A percentile compares a stretch with the other conserved stretches of the same genome.
Conservation (phyloP, 306 rosid species). For the Hippophae gyantsensis region DNA sequence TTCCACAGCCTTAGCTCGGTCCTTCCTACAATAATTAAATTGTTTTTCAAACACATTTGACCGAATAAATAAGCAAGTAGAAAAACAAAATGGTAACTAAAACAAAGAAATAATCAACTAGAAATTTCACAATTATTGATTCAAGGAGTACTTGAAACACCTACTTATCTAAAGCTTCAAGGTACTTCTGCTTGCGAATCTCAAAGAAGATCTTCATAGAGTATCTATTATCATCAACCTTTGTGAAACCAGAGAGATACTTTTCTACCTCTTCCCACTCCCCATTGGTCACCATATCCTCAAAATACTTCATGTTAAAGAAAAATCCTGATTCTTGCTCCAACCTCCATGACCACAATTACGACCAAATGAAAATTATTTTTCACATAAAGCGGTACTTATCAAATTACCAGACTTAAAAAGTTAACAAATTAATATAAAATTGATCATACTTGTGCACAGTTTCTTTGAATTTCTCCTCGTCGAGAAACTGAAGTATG, state of each 20-base stretch:
- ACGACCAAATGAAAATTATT: slow-evolving; percentile 9
- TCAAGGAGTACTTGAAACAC: slow-evolving; percentile 13
- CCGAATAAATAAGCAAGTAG: slow-evolving; percentile 12
- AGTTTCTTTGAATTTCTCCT: slow-evolving; percentile 95
- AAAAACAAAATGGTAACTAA: neutral
- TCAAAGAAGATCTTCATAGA: slow-evolving; percentile 99
- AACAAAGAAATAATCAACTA: slow-evolving; percentile 4
- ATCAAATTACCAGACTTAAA: neutral
- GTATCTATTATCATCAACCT: slow-evolving; percentile 96
- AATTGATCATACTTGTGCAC: slow-evolving; percentile 67
- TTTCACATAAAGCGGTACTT: neutral
- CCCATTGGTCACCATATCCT: slow-evolving; percentile 93
- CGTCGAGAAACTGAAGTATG: slow-evolving; percentile 98
- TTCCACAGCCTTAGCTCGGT: slow-evolving; percentile 91
- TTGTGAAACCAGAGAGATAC: slow-evolving; percentile 92
- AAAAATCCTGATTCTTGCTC: slow-evolving; percentile 98
- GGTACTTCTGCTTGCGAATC: slow-evolving; percentile 95
- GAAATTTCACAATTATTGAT: slow-evolving; percentile 5
- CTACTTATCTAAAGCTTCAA: slow-evolving; percentile 94
- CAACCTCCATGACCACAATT: slow-evolving; percentile 61
- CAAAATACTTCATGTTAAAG: slow-evolving; percentile 94
- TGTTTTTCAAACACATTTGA: slow-evolving; percentile 7
- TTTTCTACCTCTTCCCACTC: slow-evolving; percentile 99
- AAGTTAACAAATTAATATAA: neutral
- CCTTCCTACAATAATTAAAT: slow-evolving; percentile 48